phyloP scores from a whole-genome alignment of 768 basidiomycete species.

The Cystobasidium tubakii region DNA sequence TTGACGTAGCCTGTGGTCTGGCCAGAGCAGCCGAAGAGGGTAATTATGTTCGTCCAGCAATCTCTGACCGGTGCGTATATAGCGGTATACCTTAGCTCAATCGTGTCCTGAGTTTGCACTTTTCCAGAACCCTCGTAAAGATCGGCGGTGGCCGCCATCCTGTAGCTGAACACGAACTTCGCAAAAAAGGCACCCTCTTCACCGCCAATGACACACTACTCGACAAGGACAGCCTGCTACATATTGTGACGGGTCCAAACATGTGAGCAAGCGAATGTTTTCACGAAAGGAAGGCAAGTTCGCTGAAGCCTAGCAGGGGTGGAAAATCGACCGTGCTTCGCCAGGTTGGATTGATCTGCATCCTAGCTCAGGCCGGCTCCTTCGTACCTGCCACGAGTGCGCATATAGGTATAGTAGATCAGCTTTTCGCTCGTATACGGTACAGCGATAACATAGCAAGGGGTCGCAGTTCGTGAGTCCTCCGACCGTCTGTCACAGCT shows the following conservation, averaged over 20 bases:
- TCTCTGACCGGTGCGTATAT: not conserved
- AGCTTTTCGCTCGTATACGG: constrained; percentile 85
- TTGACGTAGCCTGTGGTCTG: constrained; percentile 27
- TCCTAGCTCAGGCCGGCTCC: constrained; percentile 85
- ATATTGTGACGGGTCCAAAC: constrained; percentile 35
- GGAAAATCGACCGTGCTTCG: constrained; percentile 85
- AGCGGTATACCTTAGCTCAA: not conserved
- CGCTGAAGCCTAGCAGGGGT: constrained; percentile 46
- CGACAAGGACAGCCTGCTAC: not conserved
- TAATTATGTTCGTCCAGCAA: not conserved
- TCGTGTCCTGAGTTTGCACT: not conserved
- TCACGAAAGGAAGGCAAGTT: not conserved
- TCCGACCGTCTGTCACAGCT: not conserved
- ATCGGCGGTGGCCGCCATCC: constrained; percentile 24
- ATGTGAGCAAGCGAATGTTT: constrained; percentile 2
- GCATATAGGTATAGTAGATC: constrained; percentile 76
- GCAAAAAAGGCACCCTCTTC: not conserved
- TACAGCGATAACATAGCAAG: constrained; percentile 91
- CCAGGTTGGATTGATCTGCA: constrained; percentile 79
- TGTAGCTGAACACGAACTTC: constrained; percentile 29
- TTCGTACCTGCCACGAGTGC: constrained; percentile 86
- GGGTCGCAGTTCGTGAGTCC: constrained; percentile 91
- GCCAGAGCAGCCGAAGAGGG: not conserved
- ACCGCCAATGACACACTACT: not conserved
- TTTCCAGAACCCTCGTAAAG: not conserved